phyloP scores from a whole-genome alignment of 108 stramenopile genomes.

The Skeletonema grethae region DNA sequence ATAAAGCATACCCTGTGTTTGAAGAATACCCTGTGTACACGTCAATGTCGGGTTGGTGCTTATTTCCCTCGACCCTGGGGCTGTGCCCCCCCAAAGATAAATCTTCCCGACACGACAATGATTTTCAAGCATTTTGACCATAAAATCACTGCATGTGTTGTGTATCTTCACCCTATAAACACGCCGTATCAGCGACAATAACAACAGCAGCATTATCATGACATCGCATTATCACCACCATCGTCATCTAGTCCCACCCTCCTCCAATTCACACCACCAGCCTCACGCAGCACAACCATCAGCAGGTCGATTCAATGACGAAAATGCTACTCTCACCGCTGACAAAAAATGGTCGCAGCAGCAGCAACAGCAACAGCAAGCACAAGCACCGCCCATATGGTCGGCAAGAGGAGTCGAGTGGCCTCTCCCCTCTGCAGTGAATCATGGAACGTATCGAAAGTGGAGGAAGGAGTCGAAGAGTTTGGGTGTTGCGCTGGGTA shows the following conservation, averaged over 20 bases:
- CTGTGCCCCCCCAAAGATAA: no score
- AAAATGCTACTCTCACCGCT: background rate
- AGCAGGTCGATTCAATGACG: background rate
- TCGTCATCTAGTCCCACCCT: background rate
- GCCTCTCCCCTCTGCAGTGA: constrained; percentile 70
- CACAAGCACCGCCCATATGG: constrained; percentile 67
- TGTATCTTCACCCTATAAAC: no score
- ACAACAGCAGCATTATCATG: background rate
- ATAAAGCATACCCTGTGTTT: no score
- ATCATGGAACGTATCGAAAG: constrained; percentile 57
- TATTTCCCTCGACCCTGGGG: no score
- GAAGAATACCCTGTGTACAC: no score
- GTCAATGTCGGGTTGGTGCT: no score
- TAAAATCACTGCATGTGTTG: no score
- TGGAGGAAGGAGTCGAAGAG: constrained; percentile 46
- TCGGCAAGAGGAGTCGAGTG: constrained; percentile 82
- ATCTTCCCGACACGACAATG: no score
- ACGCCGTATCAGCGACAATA: background rate
- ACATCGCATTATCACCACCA: background rate
- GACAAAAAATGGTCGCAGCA: background rate
- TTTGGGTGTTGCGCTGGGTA: constrained; percentile 53
- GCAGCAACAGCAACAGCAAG: background rate
- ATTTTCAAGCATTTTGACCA: no score
- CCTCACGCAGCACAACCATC: background rate
- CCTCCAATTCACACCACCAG: background rate